phyloP scores from a whole-genome alignment of 441 rosid species.

The Populus hybrid region DNA sequence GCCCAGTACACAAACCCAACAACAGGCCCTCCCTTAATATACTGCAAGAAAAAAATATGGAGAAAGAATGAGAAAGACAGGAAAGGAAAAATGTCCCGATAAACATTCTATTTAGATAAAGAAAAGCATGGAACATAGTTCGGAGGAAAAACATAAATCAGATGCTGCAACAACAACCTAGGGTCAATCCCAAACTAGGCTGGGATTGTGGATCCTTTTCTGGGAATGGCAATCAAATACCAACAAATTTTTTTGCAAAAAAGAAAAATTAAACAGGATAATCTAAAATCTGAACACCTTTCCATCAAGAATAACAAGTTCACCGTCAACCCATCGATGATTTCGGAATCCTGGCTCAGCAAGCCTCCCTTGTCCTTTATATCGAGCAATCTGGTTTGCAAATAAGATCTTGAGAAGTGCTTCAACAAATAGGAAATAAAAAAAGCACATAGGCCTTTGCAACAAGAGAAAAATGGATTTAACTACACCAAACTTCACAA shows the following conservation, averaged over 20 bases:
- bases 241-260: too few species aligned
- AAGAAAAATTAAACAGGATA: not conserved
- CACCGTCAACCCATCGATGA: conserved; percentile 98
- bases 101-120: not conserved
- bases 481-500: conserved; percentile 7
- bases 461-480: not conserved
- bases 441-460: not conserved
- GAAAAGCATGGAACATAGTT: not conserved
- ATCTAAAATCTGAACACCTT: conserved; percentile 46
- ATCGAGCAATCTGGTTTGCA: conserved; percentile 71
- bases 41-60: conserved; percentile 41
- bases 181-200: not conserved
- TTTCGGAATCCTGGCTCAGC: conserved; percentile 87
- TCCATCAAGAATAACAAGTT: conserved; percentile 94
- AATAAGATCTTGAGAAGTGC: conserved; percentile 13
- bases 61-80: not conserved
- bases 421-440: conserved; percentile 9
- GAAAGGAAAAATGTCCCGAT: not conserved
- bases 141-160: not conserved
- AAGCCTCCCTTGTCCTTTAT: conserved; percentile 95
- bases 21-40: conserved; percentile 88
- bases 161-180: not conserved
- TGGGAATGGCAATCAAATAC: not conserved
- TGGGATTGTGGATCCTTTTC: not conserved
- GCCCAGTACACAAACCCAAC: conserved; percentile 97